phyloP scores from a whole-genome alignment of 2,329 filamentous ascomycete species.

The Ceratocystis cacaofunesta region DNA sequence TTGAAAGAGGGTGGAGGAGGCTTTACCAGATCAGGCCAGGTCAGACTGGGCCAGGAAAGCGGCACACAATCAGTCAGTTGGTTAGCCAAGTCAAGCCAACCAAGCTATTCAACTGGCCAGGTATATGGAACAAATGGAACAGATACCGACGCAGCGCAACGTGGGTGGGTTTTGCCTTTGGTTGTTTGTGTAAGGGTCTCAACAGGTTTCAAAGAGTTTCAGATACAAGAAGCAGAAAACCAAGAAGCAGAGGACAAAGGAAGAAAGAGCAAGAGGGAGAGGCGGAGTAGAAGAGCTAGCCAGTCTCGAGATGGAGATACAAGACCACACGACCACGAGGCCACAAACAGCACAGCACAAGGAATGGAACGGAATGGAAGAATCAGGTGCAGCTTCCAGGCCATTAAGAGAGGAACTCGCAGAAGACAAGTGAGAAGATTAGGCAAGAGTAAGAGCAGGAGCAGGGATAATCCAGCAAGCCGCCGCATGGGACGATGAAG shows the following conservation, averaged over 20 bases:
- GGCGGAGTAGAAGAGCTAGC: neutral
- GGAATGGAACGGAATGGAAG: no score
- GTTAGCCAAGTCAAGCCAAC: neutral
- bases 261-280: neutral
- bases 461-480: neutral
- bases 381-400: no score
- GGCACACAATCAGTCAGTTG: neutral
- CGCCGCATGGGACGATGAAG: neutral
- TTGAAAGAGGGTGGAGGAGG: neutral
- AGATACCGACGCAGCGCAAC: neutral
- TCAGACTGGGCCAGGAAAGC: neutral
- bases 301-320: neutral
- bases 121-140: no score
- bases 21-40: neutral
- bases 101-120: no score
- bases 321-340: neutral
- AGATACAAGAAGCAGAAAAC: neutral
- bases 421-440: neutral
- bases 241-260: neutral
- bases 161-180: neutral
- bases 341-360: neutral
- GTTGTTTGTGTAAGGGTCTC: conserved; percentile 3
- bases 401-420: neutral
- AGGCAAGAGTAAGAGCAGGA: neutral
- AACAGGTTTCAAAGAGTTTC: neutral